Percentiles rank a stretch among this genome's conserved stretches.
Conservation (phyloP, 2,329 filamentous ascomycete species). For the Aspergillus vadensis region DNA sequence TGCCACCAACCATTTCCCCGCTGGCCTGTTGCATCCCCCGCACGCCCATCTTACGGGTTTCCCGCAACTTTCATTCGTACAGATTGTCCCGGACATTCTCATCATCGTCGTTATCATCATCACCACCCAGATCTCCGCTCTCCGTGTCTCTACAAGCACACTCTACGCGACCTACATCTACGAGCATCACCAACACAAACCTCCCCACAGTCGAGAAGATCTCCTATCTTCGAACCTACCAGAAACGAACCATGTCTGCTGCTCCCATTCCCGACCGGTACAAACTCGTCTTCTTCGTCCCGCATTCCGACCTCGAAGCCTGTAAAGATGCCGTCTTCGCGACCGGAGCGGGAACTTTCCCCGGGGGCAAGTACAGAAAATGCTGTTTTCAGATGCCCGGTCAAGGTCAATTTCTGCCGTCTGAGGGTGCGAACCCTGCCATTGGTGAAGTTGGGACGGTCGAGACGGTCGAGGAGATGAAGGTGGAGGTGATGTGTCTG, state of each 20-base stretch:
- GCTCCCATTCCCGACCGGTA: constrained; percentile 32
- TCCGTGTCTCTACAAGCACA: neutral
- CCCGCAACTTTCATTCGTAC: neutral
- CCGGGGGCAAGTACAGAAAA: constrained; percentile 44
- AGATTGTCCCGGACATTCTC: neutral
- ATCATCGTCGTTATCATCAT: neutral
- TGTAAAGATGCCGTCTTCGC: constrained; percentile 48
- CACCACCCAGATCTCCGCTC: neutral
- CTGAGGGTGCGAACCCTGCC: constrained; percentile 42
- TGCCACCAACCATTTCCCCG: neutral
- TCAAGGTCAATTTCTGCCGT: constrained; percentile 46
- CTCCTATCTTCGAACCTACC: neutral
- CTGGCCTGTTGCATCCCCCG: neutral
- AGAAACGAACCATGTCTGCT: constrained; percentile 27
- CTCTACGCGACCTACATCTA: neutral
- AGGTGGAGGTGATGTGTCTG: constrained; percentile 47
- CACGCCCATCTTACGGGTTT: neutral
- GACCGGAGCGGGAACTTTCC: constrained; percentile 46
- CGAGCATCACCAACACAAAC: neutral
- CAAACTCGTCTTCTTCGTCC: constrained; percentile 50
- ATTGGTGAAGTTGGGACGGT: constrained; percentile 43
- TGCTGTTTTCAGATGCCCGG: constrained; percentile 44
- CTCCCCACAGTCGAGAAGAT: neutral
- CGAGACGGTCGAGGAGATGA: constrained; percentile 46
- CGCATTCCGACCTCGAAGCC: constrained; percentile 38